Percentiles rank a stretch among this genome's conserved stretches.
These are phyloP conservation scores for Vigna unguiculata DNA, from an alignment of 306 rosid species.

Conservation along the genomic window DNA sequence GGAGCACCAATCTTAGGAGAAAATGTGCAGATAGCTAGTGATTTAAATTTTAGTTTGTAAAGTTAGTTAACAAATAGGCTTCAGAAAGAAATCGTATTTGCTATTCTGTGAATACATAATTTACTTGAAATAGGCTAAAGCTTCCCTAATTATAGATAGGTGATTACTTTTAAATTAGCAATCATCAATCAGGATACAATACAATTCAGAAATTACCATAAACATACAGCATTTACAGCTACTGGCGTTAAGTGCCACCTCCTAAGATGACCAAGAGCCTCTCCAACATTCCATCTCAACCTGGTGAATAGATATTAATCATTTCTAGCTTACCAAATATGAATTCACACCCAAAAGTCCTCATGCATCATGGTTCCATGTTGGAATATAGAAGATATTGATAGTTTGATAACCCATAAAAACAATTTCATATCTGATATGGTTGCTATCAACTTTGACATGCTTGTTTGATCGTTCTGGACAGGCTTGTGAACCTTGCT, in stretches of 20 bases:
- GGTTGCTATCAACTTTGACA: background rate
- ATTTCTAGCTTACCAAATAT: background rate
- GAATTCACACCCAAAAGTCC: background rate
- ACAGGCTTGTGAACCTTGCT: background rate
- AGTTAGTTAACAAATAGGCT: background rate
- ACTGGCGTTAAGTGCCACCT: too few relatives aligned
- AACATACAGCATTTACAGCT: background rate
- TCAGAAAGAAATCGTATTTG: background rate
- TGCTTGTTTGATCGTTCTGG: background rate
- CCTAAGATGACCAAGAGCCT: too few relatives aligned
- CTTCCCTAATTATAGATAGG: background rate
- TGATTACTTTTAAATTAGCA: background rate
- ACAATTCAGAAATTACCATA: background rate
- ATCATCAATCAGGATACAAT: background rate
- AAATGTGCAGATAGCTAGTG: background rate
- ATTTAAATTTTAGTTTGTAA: constrained; percentile 22
- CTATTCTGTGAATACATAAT: background rate
- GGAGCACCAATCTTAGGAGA: background rate
- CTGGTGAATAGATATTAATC: background rate
- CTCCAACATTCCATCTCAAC: background rate
- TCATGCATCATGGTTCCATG: background rate
- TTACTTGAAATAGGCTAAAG: background rate
- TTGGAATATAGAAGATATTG: constrained; percentile 4
- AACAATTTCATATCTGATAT: background rate
- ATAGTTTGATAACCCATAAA: background rate